A percentile compares a stretch with the other conserved stretches of the same genome.
Evolutionary conservation across 1,139 yeast species (phyloP).

Genomic region (Kurtzmaniella quercitrusa): DNA sequence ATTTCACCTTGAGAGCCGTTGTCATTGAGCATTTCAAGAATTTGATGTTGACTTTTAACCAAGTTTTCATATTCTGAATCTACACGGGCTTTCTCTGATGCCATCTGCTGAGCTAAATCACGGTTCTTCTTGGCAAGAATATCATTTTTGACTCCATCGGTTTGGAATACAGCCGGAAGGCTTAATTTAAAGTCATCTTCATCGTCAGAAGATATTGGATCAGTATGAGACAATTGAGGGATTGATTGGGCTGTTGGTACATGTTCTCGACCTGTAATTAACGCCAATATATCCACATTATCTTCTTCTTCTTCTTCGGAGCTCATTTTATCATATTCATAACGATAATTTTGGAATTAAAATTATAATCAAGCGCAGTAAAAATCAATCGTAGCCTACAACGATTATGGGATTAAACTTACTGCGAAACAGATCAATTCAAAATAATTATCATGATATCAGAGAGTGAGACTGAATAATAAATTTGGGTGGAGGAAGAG

Average conservation of each 20-base stretch:
- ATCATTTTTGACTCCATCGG: slow-evolving; percentile 23
- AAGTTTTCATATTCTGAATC: slow-evolving; percentile 12
- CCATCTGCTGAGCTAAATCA: slow-evolving; percentile 16
- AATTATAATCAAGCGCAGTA: too few species aligned
- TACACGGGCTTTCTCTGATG: slow-evolving; percentile 13
- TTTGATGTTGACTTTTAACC: slow-evolving; percentile 5
- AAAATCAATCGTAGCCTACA: too few species aligned
- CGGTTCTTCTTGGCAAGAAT: slow-evolving; percentile 15
- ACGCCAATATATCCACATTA: slow-evolving; percentile 1
- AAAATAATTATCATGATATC: not conserved
- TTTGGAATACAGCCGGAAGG: slow-evolving; percentile 24
- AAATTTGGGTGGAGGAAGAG: not conserved
- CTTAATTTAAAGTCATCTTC: slow-evolving; percentile 18
- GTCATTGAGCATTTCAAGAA: slow-evolving; percentile 5
- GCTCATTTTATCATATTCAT: not conserved
- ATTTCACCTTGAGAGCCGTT: slow-evolving; percentile 6
- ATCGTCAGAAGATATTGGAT: slow-evolving; percentile 1
- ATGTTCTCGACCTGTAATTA: slow-evolving; percentile 4
- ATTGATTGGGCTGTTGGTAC: not conserved
- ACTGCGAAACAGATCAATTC: not conserved
- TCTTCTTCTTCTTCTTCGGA: slow-evolving; percentile 5
- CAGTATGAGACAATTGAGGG: slow-evolving; percentile 3
- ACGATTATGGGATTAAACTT: too few species aligned
- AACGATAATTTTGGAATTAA: too few species aligned
- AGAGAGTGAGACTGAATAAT: not conserved